Evolutionary conservation across 2,329 filamentous ascomycete genomes (phyloP).

Genomic region (Hawksworthiomyces lignivorus): DNA sequence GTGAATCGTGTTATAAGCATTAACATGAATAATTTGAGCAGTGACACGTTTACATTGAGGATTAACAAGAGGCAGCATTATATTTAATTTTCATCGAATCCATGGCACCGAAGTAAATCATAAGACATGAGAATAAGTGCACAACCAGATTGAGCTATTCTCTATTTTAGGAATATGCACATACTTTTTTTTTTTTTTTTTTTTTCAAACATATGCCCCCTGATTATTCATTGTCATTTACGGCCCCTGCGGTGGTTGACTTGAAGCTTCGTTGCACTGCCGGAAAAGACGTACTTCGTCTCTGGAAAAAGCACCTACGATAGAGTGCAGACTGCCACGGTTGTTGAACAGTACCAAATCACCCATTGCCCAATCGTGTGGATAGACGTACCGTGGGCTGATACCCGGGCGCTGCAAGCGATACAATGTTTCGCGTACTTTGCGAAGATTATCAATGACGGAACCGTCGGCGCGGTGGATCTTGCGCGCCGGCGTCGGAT

Average conservation of each 20-base stretch:
- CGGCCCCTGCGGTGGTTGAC: conserved; percentile 19
- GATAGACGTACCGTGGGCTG: conserved; percentile 58
- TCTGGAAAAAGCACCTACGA: conserved; percentile 65
- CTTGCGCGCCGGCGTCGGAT: conserved; percentile 57
- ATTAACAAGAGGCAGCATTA: no score
- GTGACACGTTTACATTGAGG: no score
- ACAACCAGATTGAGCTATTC: no score
- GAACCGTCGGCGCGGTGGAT: conserved; percentile 60
- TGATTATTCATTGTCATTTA: neutral
- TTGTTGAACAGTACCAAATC: conserved; percentile 76
- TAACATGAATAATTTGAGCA: no score
- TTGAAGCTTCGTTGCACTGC: conserved; percentile 73
- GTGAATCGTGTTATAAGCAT: no score
- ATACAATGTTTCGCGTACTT: conserved; percentile 62
- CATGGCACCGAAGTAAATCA: no score
- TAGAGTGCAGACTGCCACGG: conserved; percentile 64
- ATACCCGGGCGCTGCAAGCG: conserved; percentile 65
- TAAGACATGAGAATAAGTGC: no score
- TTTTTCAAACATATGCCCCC: neutral
- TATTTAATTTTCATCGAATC: no score
- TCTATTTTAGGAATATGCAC: no score
- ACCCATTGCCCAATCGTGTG: conserved; percentile 70
- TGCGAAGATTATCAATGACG: conserved; percentile 59
- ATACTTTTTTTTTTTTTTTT: neutral
- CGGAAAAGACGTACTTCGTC: conserved; percentile 69